Percentiles rank a stretch among this genome's conserved stretches.
Evolutionary conservation across 1,284 basidiomycete species (phyloP).

Genomic region (Melampsora larici-populina): DNA sequence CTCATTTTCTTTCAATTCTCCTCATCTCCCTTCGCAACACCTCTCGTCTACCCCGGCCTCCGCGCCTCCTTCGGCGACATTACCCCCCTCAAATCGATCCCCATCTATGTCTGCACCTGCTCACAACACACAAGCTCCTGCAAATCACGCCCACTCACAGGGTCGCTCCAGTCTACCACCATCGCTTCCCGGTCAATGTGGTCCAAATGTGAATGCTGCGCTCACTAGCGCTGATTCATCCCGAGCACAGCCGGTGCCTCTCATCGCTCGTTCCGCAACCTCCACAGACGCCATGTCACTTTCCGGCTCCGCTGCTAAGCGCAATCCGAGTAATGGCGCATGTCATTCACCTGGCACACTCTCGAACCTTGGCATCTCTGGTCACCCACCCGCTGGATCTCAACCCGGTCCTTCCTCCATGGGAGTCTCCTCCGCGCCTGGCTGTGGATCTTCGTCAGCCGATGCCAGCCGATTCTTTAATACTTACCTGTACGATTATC

Average conservation of each 20-base stretch:
- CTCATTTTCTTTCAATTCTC: background rate
- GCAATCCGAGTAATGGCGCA: background rate
- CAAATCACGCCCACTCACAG: background rate
- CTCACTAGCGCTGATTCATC: background rate
- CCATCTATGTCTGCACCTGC: background rate
- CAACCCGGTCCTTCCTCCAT: background rate
- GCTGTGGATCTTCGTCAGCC: background rate
- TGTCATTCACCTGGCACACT: background rate
- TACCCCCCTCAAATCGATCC: background rate
- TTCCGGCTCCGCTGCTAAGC: background rate
- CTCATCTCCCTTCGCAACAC: background rate
- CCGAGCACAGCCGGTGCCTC: background rate
- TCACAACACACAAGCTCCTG: background rate
- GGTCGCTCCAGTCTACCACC: background rate
- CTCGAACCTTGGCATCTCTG: background rate
- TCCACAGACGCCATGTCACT: background rate
- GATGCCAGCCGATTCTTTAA: slow-evolving; percentile 31
- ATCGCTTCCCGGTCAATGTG: background rate
- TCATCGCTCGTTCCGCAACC: background rate
- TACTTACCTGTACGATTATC: slow-evolving; percentile 40
- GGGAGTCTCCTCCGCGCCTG: background rate
- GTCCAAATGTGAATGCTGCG: background rate
- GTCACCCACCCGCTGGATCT: background rate
- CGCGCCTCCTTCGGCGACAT: background rate
- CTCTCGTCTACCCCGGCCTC: background rate